Evolutionary conservation across 2,329 filamentous ascomycete genomes (phyloP).

Genomic region (Phaeophleospora eucalypticola): DNA sequence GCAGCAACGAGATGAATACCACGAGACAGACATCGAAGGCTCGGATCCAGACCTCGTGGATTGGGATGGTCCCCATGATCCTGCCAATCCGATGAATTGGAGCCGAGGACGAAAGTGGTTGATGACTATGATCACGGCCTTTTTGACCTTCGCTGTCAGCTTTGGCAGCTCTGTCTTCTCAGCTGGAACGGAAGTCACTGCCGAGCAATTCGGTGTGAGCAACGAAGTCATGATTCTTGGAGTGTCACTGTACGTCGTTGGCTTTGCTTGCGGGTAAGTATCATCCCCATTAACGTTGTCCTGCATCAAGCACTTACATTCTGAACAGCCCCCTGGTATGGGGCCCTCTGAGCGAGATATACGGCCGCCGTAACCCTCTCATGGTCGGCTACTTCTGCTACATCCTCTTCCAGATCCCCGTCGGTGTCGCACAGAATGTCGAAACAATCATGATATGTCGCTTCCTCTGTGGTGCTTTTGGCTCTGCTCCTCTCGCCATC

Average conservation of each 20-base stretch:
- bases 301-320: conserved; percentile 16
- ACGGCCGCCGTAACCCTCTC: conserved; percentile 45
- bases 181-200: conserved; percentile 10
- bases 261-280: conserved; percentile 24
- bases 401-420: conserved; percentile 52
- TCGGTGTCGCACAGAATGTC: conserved; percentile 50
- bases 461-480: conserved; percentile 52
- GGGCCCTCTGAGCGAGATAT: conserved; percentile 46
- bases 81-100: conserved; percentile 47
- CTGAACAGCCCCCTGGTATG: conserved; percentile 21
- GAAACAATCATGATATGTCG: conserved; percentile 52
- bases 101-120: conserved; percentile 36
- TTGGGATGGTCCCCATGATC: conserved; percentile 29
- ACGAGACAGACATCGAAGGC: no score
- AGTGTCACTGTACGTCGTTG: conserved; percentile 19
- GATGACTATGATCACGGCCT: conserved; percentile 9
- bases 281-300: background rate
- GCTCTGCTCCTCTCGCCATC: conserved; percentile 46
- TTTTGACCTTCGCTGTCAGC: conserved; percentile 42
- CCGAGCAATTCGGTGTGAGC: conserved; percentile 16
- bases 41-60: conserved; percentile 13
- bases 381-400: conserved; percentile 35
- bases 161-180: conserved; percentile 43
- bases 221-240: conserved; percentile 20
- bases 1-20: no score